Conservation (phyloP, 2,329 filamentous ascomycete species). For the Aspergillus glaucus region DNA sequence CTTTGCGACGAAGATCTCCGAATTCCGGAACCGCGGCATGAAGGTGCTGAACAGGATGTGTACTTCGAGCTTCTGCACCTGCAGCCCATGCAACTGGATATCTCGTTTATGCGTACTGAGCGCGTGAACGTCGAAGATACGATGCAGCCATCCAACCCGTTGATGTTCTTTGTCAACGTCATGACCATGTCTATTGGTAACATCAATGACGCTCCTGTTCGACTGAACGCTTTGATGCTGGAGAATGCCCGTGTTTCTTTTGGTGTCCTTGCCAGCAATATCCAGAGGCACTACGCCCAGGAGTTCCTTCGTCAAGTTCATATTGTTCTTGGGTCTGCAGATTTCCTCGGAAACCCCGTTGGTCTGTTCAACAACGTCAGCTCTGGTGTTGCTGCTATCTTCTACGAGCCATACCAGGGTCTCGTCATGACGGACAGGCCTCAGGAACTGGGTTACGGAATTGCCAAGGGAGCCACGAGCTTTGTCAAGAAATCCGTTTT, state of each 20-base stretch:
- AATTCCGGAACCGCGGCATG: conserved; percentile 82
- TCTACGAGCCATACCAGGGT: conserved; percentile 98
- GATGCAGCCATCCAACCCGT: conserved; percentile 78
- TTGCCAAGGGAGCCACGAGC: conserved; percentile 91
- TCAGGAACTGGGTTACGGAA: conserved; percentile 88
- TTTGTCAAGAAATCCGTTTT: conserved; percentile 99
- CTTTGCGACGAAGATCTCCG: conserved; percentile 85
- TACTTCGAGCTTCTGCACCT: conserved; percentile 97
- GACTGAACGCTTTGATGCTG: conserved; percentile 85
- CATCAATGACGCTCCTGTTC: conserved; percentile 93
- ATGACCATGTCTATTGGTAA: conserved; percentile 99
- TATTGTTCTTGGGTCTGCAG: conserved; percentile 92
- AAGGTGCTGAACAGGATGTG: conserved; percentile 82
- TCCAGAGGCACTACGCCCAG: conserved; percentile 93
- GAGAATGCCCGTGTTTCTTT: conserved; percentile 93
- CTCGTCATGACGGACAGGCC: conserved; percentile 93
- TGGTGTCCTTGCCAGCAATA: conserved; percentile 72
- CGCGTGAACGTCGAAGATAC: conserved; percentile 95
- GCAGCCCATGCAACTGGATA: conserved; percentile 94
- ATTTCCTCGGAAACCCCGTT: conserved; percentile 96
- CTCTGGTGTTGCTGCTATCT: conserved; percentile 94
- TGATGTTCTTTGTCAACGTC: conserved; percentile 98
- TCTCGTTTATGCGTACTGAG: conserved; percentile 96
- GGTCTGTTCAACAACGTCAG: conserved; percentile 97
- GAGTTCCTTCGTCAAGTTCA: conserved; percentile 94